A percentile compares a stretch with the other conserved stretches of the same genome.
Evolutionary conservation across 1,284 basidiomycete species (phyloP).

Genomic region (Salmacisia buchloeana): DNA sequence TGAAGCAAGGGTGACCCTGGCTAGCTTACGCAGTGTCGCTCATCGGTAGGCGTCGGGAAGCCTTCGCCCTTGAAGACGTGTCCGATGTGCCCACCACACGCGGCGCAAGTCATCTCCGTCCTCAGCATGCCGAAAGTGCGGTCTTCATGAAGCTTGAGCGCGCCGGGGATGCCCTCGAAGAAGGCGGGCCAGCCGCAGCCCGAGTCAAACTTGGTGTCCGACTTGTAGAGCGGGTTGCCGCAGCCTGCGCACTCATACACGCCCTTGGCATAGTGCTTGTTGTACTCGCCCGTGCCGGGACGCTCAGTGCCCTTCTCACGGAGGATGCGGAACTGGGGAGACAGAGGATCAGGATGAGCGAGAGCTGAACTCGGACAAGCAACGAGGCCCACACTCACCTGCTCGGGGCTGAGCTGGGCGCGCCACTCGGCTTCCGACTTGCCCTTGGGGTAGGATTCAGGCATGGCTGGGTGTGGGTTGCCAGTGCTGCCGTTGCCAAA

Average conservation of each 20-base stretch:
- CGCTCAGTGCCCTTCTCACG: slow-evolving; percentile 81
- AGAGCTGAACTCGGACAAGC: background rate
- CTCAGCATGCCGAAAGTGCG: slow-evolving; percentile 54
- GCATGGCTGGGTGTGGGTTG: slow-evolving; percentile 2
- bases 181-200: slow-evolving; percentile 98
- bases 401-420: slow-evolving; percentile 71
- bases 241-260: slow-evolving; percentile 60
- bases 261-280: slow-evolving; percentile 63
- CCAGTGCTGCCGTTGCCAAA: background rate
- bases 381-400: slow-evolving; percentile 57
- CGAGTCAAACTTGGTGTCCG: slow-evolving; percentile 82
- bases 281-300: slow-evolving; percentile 70
- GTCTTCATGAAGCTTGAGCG: slow-evolving; percentile 62
- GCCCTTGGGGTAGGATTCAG: slow-evolving; percentile 42
- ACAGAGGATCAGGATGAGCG: background rate
- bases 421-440: slow-evolving; percentile 82
- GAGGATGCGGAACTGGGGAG: slow-evolving; percentile 70
- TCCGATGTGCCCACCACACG: slow-evolving; percentile 81
- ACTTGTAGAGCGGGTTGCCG: slow-evolving; percentile 65
- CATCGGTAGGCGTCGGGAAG: slow-evolving; percentile 60
- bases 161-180: slow-evolving; percentile 87
- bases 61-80: slow-evolving; percentile 90
- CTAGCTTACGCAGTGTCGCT: slow-evolving; percentile 68
- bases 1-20: background rate
- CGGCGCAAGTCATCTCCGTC: slow-evolving; percentile 69